These are phyloP conservation scores for Cladosporium sphaerospermum DNA, from an alignment of 2,329 filamentous ascomycete genomes.

Conservation along the genomic window DNA sequence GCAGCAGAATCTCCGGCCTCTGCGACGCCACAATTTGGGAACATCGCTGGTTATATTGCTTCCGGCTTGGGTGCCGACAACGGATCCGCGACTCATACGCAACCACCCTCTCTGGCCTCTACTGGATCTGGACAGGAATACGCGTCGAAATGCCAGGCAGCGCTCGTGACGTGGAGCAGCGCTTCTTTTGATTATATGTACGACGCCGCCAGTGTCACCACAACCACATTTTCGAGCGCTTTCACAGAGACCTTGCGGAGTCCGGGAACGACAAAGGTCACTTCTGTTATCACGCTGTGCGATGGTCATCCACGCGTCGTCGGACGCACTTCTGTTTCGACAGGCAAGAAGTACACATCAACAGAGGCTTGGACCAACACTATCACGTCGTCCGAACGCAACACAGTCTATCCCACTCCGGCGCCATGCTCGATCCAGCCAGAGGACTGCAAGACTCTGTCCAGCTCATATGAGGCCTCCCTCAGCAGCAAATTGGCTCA, in stretches of 20 bases:
- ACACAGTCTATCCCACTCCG: conserved; percentile 12
- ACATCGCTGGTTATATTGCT: conserved; percentile 8
- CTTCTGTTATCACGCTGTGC: conserved; percentile 15
- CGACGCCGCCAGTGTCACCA: neutral
- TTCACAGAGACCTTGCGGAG: neutral
- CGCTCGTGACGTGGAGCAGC: conserved; percentile 7
- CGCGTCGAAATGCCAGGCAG: conserved; percentile 2
- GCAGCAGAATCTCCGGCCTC: neutral
- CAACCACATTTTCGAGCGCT: conserved; percentile 5
- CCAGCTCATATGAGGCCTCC: conserved; percentile 10
- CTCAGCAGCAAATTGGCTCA: neutral
- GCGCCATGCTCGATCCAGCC: conserved; percentile 10
- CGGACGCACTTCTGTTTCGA: conserved; percentile 1
- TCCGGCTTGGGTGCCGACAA: conserved; percentile 1
- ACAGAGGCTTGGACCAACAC: conserved; percentile 10
- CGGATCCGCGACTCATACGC: neutral
- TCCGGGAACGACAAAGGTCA: conserved; percentile 8
- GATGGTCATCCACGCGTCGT: conserved; percentile 20
- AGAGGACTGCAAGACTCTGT: conserved; percentile 7
- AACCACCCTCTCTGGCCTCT: neutral
- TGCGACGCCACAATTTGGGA: neutral
- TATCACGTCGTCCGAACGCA: conserved; percentile 5
- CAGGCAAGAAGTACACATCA: neutral
- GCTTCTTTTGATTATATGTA: neutral
- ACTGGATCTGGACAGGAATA: conserved; percentile 9